Evolutionary conservation across 805 yeast genomes (phyloP).

Genomic region (Yarrowia phangngaensis): DNA sequence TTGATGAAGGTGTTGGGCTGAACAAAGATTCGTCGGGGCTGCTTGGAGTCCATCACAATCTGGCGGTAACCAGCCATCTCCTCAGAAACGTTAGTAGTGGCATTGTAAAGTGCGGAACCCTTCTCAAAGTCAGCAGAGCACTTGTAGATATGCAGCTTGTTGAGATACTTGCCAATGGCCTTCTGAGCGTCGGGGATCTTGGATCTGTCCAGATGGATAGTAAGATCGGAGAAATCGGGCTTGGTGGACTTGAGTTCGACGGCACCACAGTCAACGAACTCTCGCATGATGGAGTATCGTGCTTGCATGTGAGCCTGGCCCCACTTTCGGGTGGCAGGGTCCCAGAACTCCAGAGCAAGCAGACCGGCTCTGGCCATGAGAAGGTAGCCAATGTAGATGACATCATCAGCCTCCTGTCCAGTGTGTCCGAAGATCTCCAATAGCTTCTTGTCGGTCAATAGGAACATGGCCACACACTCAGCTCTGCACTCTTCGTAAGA

Average conservation of each 20-base stretch:
- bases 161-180: constrained; percentile 67
- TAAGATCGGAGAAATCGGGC: constrained; percentile 54
- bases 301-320: constrained; percentile 97
- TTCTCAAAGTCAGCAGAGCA: constrained; percentile 65
- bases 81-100: constrained; percentile 56
- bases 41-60: constrained; percentile 62
- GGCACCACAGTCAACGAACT: constrained; percentile 60
- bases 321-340: constrained; percentile 77
- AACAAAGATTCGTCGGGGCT: constrained; percentile 79
- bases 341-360: constrained; percentile 80
- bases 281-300: constrained; percentile 76
- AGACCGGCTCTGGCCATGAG: constrained; percentile 89
- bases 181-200: constrained; percentile 69
- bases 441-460: constrained; percentile 63
- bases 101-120: constrained; percentile 61
- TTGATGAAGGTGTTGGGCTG: constrained; percentile 67
- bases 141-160: constrained; percentile 72
- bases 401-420: constrained; percentile 54
- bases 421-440: constrained; percentile 70
- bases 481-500: constrained; percentile 93
- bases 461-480: constrained; percentile 79
- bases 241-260: constrained; percentile 51
- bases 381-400: constrained; percentile 63
- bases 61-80: constrained; percentile 65
- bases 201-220: constrained; percentile 54